phyloP scores from a whole-genome alignment of 768 basidiomycete species.

The Rhizopogon vulgaris region DNA sequence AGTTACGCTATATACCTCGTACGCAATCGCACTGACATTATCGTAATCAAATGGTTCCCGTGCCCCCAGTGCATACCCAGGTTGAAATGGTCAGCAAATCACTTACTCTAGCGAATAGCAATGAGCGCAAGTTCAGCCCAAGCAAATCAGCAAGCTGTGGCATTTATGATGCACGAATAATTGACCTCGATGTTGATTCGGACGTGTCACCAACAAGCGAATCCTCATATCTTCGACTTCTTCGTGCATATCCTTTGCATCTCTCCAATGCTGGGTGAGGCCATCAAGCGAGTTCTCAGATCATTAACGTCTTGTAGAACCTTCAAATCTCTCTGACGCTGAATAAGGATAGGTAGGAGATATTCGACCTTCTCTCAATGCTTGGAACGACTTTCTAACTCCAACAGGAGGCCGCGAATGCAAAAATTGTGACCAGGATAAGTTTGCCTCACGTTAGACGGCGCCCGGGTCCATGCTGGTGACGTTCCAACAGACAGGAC shows the following conservation, averaged over 20 bases:
- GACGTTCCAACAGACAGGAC: conserved; percentile 47
- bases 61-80: neutral
- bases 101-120: too few relatives aligned
- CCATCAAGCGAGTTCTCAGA: too few relatives aligned
- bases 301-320: too few relatives aligned
- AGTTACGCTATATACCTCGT: conserved; percentile 12
- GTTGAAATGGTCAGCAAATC: neutral
- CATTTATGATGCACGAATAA: too few relatives aligned
- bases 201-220: conserved; percentile 32
- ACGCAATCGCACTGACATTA: conserved; percentile 3
- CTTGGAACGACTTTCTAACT: conserved; percentile 17
- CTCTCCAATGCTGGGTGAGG: too few relatives aligned
- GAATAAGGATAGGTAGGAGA: conserved; percentile 39
- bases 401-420: conserved; percentile 4
- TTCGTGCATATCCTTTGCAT: conserved; percentile 20
- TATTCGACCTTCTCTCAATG: conserved; percentile 38
- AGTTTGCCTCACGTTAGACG: conserved; percentile 37
- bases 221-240: conserved; percentile 49
- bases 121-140: too few relatives aligned
- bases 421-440: conserved; percentile 37
- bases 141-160: too few relatives aligned
- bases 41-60: neutral
- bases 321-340: conserved; percentile 37
- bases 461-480: conserved; percentile 34
- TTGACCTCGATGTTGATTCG: too few relatives aligned